Base-by-base conservation (phyloP, 345 rosid genomes). In the Erodium maritimum region DNA sequence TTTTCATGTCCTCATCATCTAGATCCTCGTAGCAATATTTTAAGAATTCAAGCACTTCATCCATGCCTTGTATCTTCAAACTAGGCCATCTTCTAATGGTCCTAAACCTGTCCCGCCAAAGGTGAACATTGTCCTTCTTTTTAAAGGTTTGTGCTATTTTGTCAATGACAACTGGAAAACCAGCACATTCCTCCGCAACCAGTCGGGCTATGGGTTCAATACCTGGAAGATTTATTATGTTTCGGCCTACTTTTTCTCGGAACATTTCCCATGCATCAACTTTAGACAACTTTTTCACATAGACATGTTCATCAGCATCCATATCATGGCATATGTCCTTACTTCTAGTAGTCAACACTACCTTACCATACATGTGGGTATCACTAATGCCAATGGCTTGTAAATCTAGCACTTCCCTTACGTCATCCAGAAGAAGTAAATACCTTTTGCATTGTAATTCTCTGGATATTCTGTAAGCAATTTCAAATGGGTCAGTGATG, bases 341-440 rank as follows among this genome's bases (percentile, higher is more conserved):
- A 58, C 34, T 52, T 21, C 70, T 62, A 20, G 72, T 65, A 0
- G 77, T 62, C 56, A 76, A 25, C 16, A 72, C 71, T 34, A 76
- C 66, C 61, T 67, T 76, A 62, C 69, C 69, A 19, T 58, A 65
- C 4, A 60, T 66, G 0, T 50, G 48, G 50, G 66, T 65, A 7
- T 20, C 22, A 4, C 52, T 61, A 23, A 72, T 54, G 22, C 74
- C 77, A 25, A 76, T 34, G 0, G 53, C 57, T 34, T 29, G 50
- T 17, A 72, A 4, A 29, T 72, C 65, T 4, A 76, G 20, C 9
- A 5, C 0, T 7, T 55, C 65, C 67, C 62, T 50, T 21, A 71
- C 71, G 20, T 75, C 71, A 60, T 75, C 76, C 21, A 75, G 52
- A 23, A 75, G 68, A 48, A 72, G 68, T 59, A 76, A 66, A 33